Evolutionary conservation across 176 grass and related monocot species (phyloP).

Genomic region (Rhynchospora breviuscula): DNA sequence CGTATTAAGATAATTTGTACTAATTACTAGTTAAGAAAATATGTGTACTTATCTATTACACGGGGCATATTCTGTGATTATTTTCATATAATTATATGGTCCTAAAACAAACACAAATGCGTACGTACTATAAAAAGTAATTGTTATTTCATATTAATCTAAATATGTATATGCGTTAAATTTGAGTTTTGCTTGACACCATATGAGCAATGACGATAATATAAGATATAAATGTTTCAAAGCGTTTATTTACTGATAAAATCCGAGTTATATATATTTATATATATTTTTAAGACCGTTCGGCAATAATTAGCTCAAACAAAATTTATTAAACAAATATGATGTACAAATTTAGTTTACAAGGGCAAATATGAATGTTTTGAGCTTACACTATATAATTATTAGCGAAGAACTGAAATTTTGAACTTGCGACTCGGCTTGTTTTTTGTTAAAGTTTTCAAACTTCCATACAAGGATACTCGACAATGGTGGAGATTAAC

Average conservation of each 20-base stretch:
- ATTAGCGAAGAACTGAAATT: not conserved
- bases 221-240: not conserved
- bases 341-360: too few species aligned
- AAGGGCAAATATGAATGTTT: not conserved
- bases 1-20: too few species aligned
- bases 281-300: too few species aligned
- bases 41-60: too few species aligned
- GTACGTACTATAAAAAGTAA: too few species aligned
- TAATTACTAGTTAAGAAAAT: too few species aligned
- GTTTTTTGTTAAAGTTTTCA: not conserved
- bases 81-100: too few species aligned
- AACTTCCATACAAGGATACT: not conserved
- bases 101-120: too few species aligned
- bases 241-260: not conserved
- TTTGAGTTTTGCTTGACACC: not conserved
- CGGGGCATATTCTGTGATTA: too few species aligned
- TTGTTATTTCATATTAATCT: not conserved
- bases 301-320: too few species aligned
- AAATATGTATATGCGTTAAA: not conserved
- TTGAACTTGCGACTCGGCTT: not conserved
- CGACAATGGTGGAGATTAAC: not conserved
- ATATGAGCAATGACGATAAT: not conserved
- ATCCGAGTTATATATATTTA: too few species aligned
- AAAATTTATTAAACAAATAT: too few species aligned
- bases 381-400: not conserved